Base-by-base conservation (phyloP, 495 filamentous ascomycete genomes). In the Bathelium albidoporum region DNA sequence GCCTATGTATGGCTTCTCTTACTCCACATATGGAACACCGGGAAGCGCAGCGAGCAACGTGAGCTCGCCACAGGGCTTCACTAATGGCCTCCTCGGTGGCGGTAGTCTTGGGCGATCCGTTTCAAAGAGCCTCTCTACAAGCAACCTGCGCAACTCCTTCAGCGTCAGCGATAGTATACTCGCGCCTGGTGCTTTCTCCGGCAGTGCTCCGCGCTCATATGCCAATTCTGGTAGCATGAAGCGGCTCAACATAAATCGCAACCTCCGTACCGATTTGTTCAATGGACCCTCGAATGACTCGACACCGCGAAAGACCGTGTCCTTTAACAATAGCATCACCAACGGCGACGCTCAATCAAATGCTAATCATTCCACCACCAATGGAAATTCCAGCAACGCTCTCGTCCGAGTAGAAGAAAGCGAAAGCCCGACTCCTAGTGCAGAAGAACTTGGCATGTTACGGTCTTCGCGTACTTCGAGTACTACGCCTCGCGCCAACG, bases 191-290 rank as follows among this genome's bases (percentile, higher is more conserved):
- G 90, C 94, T 1, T 89, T 97, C 73, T 89, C 90, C 22, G 80
- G 86, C 29, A 85, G 81, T 65, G 79, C 82, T 32, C 63, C 52
- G n/a, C 61, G 61, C 16, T 16, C 43, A 28, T 58, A 58, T 39
- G 60, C 53, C 49, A 82, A 82, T 32, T 81, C 84, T 32, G 84
- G 85, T 32, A 90, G 82, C 70, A 76, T 97, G 69, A 96, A 96
- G 79, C 89, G 88, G 66, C 81, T 98, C 59, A 85, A 90, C 32
- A 96, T 98, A 71, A 90, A 96, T 68, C 87, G 89, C 62, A 88
- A 85, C 66, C 77, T 97, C 71, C 84, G 84, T 32, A 87, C 82
- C 60, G 90, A 94, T 73, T 75, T 95, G 2, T 93, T 91, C 75
- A 55, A 55, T 16, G 74, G 74, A 20, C 75, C 73, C 59, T 71